Base-by-base conservation (phyloP, 345 rosid genomes). In the Corchorus capsularis region DNA sequence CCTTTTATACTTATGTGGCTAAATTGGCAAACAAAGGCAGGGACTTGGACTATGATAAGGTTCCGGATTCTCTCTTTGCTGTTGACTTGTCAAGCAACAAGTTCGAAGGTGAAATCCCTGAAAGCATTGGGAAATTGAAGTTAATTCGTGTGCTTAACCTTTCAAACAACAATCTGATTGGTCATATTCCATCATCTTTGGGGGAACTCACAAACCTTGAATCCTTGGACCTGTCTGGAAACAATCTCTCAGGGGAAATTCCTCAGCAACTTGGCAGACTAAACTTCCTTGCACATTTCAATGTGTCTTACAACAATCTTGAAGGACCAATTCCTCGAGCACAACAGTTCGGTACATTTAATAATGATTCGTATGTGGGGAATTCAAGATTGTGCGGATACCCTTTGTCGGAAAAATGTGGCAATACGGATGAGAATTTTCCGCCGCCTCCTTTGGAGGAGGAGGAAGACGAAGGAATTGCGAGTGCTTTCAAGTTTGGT, bases 221-320 rank as follows among this genome's bases (percentile, higher is more conserved):
- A 70, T 71, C 83, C 0, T 46, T 81, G 20, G 86, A 83, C 27
- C 67, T 81, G 9, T 81, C 84, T 16, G 17, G 3, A 0, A 86
- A 86, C 57, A 35, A 52, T 37, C 77, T 83, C n/a, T 79, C 35
- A 0, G 79, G 83, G 17, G 3, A 41, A 1, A 79, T 86, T 15
- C 83, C 83, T 53, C 53, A 57, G 11, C 39, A 75, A 45, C 57
- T 86, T 2, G 54, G 19, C 1, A 19, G 74, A 2, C 79, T 83
- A 3, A 71, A 50, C 6, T 81, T 70, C 60, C 82, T 86, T 6
- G 63, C 2, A 2, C 3, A 15, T n/a, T 43, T 81, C n/a, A 65
- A 81, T 65, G 16, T 83, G 32, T 78, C 86, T 0, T 57, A 79
- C 8, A 83, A 83, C 50, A 39, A 66, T 22, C 73, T 86, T 11